Evolutionary conservation across 2,329 filamentous ascomycete genomes (phyloP), one percentile per base, ranked within the genome.

Genomic region (Fusarium udum): DNA sequence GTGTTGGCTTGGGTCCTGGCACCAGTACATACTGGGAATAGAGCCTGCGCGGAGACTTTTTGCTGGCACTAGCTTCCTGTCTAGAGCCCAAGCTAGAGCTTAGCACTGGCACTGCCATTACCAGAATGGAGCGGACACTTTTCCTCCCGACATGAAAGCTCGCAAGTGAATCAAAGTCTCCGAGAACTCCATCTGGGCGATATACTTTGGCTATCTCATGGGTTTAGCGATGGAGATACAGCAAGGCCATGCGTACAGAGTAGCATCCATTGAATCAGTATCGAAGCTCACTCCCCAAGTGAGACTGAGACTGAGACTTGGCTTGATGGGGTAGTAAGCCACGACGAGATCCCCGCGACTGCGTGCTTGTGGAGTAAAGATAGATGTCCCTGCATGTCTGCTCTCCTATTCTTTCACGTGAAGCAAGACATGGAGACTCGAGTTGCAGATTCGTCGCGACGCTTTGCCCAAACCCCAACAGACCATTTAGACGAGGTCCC

Each of bases 61-160:
- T 48, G 58, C 61, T 59, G 40, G 40, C 34, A n/a, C 51, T 55
- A 40, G 51, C 51, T 37, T 53, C 51, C 24, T 37, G 14, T 37
- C 49, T 52, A 15, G n/a, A 36, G 49, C 31, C 11, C 24, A 51
- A 36, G 43, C 31, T 51, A 26, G 34, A 52, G 31, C 49, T n/a
- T 52, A 37, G 46, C 31, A 58, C 24, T 40, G 43, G 40, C 67
- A 70, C 67, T 65, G 67, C 67, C 66, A 65, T 70, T 56, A 64
- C 59, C 58, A 70, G 52, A 69, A 70, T 55, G 55, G 66, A 70
- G 40, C 66, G 67, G 67, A 70, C 40, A 70, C 59, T 42, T 69
- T 69, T 28, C 20, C 37, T 32, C 40, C 26, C 31, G 32, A 61
- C 34, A 36, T 42, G 34, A 37, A 18, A 31, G 36, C 40, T 12